phyloP scores from a whole-genome alignment of 2,329 filamentous ascomycete species.

The Talaromyces sp. region DNA sequence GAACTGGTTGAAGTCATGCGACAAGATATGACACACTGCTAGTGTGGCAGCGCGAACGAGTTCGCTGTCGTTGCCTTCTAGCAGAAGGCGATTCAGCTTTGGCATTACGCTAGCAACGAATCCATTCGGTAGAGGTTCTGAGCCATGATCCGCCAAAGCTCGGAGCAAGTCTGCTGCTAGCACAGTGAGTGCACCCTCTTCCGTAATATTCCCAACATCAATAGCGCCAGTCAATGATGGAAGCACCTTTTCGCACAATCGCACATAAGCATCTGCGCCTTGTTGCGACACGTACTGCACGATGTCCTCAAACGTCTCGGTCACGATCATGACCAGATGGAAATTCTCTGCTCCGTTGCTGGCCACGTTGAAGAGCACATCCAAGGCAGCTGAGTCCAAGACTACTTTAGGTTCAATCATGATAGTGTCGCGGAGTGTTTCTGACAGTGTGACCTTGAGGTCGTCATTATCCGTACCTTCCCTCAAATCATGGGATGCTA shows the following conservation, averaged over 20 bases:
- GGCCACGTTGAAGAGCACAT: slow-evolving; percentile 81
- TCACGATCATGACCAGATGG: slow-evolving; percentile 80
- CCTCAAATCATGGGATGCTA: slow-evolving; percentile 71
- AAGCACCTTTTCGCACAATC: slow-evolving; percentile 77
- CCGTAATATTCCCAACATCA: slow-evolving; percentile 77
- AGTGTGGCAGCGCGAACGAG: slow-evolving; percentile 81
- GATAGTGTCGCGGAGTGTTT: slow-evolving; percentile 79
- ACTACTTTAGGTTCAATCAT: slow-evolving; percentile 70
- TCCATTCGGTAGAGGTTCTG: slow-evolving; percentile 76
- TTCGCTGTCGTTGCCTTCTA: slow-evolving; percentile 80
- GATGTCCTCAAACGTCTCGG: slow-evolving; percentile 87
- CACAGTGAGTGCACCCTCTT: slow-evolving; percentile 72
- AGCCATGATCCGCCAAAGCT: slow-evolving; percentile 74
- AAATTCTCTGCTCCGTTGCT: slow-evolving; percentile 86
- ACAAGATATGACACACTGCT: slow-evolving; percentile 81
- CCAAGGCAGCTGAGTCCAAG: slow-evolving; percentile 64
- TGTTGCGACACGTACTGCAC: slow-evolving; percentile 62
- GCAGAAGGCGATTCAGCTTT: slow-evolving; percentile 75
- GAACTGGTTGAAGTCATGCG: slow-evolving; percentile 84
- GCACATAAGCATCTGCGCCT: slow-evolving; percentile 64
- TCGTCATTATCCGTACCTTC: slow-evolving; percentile 88
- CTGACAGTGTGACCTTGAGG: slow-evolving; percentile 80
- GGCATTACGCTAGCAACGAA: slow-evolving; percentile 83
- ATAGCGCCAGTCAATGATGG: slow-evolving; percentile 85
- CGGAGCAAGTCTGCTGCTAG: slow-evolving; percentile 81